Percentiles rank a stretch among this genome's conserved stretches.
phyloP scores from a whole-genome alignment of 768 basidiomycete species.

The Phylloporus sp. region DNA sequence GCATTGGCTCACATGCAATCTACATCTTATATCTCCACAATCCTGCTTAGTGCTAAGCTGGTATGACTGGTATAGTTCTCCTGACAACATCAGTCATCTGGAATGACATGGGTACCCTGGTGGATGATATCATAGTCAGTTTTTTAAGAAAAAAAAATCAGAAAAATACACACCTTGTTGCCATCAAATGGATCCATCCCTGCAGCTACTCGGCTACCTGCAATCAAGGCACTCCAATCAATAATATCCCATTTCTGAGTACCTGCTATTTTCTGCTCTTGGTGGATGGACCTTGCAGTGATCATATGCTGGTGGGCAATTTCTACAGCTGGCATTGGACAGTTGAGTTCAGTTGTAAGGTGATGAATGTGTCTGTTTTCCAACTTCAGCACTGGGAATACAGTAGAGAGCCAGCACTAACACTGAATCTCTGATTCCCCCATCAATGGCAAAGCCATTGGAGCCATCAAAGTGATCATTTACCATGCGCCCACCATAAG shows the following conservation, averaged over 20 bases:
- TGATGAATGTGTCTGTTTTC: slow-evolving; percentile 57
- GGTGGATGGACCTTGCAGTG: slow-evolving; percentile 70
- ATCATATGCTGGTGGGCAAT: slow-evolving; percentile 74
- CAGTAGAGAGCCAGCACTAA: slow-evolving; percentile 27
- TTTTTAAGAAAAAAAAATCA: not conserved
- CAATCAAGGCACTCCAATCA: slow-evolving; percentile 82
- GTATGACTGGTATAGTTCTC: not conserved
- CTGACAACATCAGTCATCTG: slow-evolving; percentile 13
- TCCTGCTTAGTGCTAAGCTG: not conserved
- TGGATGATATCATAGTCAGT: not conserved
- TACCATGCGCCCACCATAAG: slow-evolving; percentile 64
- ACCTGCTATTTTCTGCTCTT: slow-evolving; percentile 39
- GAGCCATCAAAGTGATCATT: slow-evolving; percentile 70
- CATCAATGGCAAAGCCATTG: slow-evolving; percentile 73
- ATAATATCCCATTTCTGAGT: slow-evolving; percentile 51
- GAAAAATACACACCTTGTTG: slow-evolving; percentile 29
- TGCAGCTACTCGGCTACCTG: slow-evolving; percentile 70
- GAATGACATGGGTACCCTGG: slow-evolving; percentile 21
- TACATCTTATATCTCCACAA: not conserved
- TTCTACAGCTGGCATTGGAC: slow-evolving; percentile 69
- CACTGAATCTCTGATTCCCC: slow-evolving; percentile 84
- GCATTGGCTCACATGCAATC: not conserved
- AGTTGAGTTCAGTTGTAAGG: slow-evolving; percentile 58
- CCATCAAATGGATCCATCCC: slow-evolving; percentile 50
- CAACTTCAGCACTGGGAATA: slow-evolving; percentile 4